Evolutionary conservation across 1,284 basidiomycete genomes (phyloP), one percentile per base, ranked within the genome.

Genomic region (Melampsora americana): DNA sequence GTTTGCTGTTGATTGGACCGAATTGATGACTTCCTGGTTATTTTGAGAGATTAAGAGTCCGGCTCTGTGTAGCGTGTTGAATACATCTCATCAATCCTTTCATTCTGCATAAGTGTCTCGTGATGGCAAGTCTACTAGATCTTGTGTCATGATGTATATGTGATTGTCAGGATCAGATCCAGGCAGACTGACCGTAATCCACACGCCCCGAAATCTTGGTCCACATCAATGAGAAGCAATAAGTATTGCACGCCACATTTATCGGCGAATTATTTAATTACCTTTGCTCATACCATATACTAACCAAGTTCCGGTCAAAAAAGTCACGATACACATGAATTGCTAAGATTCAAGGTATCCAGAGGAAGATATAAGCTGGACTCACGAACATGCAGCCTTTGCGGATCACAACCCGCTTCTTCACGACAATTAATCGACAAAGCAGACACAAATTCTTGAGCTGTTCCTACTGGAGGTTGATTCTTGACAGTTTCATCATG

Each of bases 271-370:
- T 5, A 16, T 16, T 23, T 11, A 59, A 2, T 1, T 28, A 59
- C 53, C 53, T 59, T 59, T 59, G 28, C 53, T 59, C 53, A 59
- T 59, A 11, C 53, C 53, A 26, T 59, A 59, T 59, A 59, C 53
- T 59, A 9, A 23, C 18, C 5, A 59, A 23, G 53, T 59, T 0
- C 2, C 1, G 6, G 18, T 26, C 1, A 1, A 26, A 26, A 3
- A 59, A 26, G n/a, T 59, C 53, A 59, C 1, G 14, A 44, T 44
- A 3, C 42, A 16, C 7, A 44, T 14, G 42, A 11, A 12, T 42
- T 42, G 6, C 11, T 3, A 14, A 44, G 42, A 16, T 44, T 44
- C 42, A 44, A 16, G 42, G 42, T 44, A 44, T 26, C 53, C 9
- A 59, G 14, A 28, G 53, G n/a, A 23, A 28, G 23, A 23, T 28